Evolutionary conservation across 1,139 yeast species (phyloP).

Genomic region (Yamadazyma oceani): DNA sequence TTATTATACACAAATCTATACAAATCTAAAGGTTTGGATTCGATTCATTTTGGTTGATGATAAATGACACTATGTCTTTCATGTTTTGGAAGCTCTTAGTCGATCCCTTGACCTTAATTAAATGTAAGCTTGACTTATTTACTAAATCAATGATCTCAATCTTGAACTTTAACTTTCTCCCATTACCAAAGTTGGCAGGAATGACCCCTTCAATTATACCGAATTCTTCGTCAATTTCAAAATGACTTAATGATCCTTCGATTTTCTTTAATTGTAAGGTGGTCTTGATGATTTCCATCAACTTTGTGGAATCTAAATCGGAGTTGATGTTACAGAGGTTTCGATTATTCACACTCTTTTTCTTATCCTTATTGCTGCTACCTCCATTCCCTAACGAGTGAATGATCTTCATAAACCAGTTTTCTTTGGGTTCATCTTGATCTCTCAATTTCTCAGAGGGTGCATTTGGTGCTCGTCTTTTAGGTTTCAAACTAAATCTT

Average conservation of each 20-base stretch:
- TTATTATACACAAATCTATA: background rate
- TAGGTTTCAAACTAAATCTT: constrained; percentile 39
- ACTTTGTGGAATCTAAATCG: constrained; percentile 27
- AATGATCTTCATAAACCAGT: constrained; percentile 44
- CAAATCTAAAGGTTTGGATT: constrained; percentile 1
- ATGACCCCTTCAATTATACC: constrained; percentile 47
- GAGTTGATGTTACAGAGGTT: constrained; percentile 39
- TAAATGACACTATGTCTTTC: constrained; percentile 45
- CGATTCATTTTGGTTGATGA: constrained; percentile 22
- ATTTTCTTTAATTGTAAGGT: constrained; percentile 49
- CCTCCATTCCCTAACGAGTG: constrained; percentile 20
- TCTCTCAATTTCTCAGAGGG: constrained; percentile 20
- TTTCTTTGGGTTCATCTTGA: constrained; percentile 18
- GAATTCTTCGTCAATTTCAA: constrained; percentile 44
- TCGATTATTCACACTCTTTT: constrained; percentile 15
- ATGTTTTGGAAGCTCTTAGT: constrained; percentile 61
- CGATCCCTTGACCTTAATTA: constrained; percentile 66
- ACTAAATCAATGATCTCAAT: constrained; percentile 44
- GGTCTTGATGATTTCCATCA: constrained; percentile 35
- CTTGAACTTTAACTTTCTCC: constrained; percentile 48
- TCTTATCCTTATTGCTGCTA: background rate
- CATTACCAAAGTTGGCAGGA: constrained; percentile 49
- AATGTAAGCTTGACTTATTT: constrained; percentile 48
- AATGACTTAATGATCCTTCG: constrained; percentile 50
- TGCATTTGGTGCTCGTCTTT: constrained; percentile 46